Evolutionary conservation across 75 land plant species (phyloP), one percentile per base, ranked within the genome.

Genomic region (Cupressus sempervirens): DNA sequence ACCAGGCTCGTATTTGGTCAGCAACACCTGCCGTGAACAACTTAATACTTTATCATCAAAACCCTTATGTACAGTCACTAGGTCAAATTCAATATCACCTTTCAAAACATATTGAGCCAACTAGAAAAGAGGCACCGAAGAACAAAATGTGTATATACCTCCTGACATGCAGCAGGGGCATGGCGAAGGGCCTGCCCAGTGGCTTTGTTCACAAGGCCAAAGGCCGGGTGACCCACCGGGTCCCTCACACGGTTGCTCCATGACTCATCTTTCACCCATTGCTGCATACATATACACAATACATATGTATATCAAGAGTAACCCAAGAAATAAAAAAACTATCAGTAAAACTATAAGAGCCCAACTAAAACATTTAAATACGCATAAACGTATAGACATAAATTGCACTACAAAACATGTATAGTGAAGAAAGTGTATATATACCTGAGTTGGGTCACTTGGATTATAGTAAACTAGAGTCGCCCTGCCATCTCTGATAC

Each of bases 261-360:
- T 1, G 81, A 74, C 58, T 83, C 89, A 84, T 91, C 92, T 82
- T 89, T 89, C 56, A 84, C 82, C 92, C 92, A 91, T 85, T 89
- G 85, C 91, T 90, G 88, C 85, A 43, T 38, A 54, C 62, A 56
- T 81, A 32, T 30, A 15, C 11, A 84, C 73, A 34, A 41, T 20
- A 13, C 6, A 62, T 62, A 23, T 7, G n/a, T n/a, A 62, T 30
- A 82, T 45, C 36, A 45, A 32, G 23, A 18, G 20, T 18, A 0
- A 20, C 3, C 26, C 10, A 48, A 48, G 50, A 48, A n/a, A n/a
- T n/a, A n/a, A 58, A 20, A 20, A 7, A 4, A 5, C 23, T 18
- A 56, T 56, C 62, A 56, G 7, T 16, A 56, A 26, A 29, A 23
- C 73, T 29, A n/a, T 4, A 11, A 68, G 1, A 29, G 2, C 1